These are phyloP conservation scores for Angomonas deanei DNA, from an alignment of 208 protist species.

Conservation along the genomic window DNA sequence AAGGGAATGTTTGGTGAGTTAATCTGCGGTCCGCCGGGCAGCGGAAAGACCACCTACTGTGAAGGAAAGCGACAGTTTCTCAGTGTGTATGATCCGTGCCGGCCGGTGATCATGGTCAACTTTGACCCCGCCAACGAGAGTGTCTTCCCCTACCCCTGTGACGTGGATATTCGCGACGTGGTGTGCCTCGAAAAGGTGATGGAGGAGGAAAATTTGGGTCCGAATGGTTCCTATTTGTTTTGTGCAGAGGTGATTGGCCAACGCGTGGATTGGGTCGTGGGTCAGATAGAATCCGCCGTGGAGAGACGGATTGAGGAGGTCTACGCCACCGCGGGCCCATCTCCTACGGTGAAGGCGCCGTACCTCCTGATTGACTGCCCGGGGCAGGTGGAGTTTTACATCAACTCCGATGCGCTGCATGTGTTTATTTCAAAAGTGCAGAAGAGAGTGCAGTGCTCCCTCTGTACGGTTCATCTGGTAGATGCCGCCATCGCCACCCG, in stretches of 20 bases:
- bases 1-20: slow-evolving; percentile 93
- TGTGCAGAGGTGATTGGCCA: slow-evolving; percentile 94
- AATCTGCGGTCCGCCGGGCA: slow-evolving; percentile 95
- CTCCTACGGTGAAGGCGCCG: slow-evolving; percentile 36
- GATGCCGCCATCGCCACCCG: slow-evolving; percentile 93
- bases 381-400: slow-evolving; percentile 99
- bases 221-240: slow-evolving; percentile 97
- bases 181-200: slow-evolving; percentile 90
- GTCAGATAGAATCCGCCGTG: slow-evolving; percentile 52
- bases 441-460: slow-evolving; percentile 55
- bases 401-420: slow-evolving; percentile 89
- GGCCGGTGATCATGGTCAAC: slow-evolving; percentile 93
- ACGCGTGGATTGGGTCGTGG: slow-evolving; percentile 68
- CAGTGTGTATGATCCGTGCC: slow-evolving; percentile 78
- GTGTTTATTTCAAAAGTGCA: slow-evolving; percentile 71
- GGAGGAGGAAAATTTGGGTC: slow-evolving; percentile 92
- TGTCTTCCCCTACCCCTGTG: slow-evolving; percentile 90
- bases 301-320: slow-evolving; percentile 58
- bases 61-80: slow-evolving; percentile 94
- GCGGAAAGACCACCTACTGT: slow-evolving; percentile 95
- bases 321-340: not conserved
- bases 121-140: slow-evolving; percentile 98
- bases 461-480: slow-evolving; percentile 93
- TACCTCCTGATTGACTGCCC: slow-evolving; percentile 97
- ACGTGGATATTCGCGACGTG: slow-evolving; percentile 92